Evolutionary conservation across 1,284 basidiomycete species (phyloP).

Genomic region (Ceratobasidium sp.): DNA sequence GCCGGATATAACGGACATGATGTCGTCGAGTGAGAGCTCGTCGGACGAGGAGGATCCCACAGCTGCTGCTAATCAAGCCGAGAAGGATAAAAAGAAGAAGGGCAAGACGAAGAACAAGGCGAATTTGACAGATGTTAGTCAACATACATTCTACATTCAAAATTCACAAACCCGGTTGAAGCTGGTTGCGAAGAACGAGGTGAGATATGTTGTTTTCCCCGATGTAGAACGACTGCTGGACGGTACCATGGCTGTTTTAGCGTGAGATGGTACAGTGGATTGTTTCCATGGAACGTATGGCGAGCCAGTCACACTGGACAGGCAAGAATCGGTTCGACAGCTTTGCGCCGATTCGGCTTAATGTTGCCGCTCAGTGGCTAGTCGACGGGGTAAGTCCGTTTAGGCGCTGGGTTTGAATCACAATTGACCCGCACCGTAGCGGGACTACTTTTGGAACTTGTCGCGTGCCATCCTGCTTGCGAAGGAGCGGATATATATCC

Average conservation of each 20-base stretch:
- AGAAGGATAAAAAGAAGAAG: constrained; percentile 59
- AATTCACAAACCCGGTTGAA: constrained; percentile 93
- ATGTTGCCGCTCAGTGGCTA: constrained; percentile 97
- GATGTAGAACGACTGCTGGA: neutral
- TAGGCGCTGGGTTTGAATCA: neutral
- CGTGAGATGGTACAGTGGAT: constrained; percentile 99
- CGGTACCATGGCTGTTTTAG: constrained; percentile 56
- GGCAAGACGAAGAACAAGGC: constrained; percentile 68
- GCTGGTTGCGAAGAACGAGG: constrained; percentile 89
- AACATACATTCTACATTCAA: constrained; percentile 94
- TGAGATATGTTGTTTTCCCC: constrained; percentile 53
- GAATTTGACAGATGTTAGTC: constrained; percentile 56
- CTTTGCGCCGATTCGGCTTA: constrained; percentile 92
- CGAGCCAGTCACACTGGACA: constrained; percentile 81
- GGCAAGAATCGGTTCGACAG: constrained; percentile 90
- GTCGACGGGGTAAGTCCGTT: constrained; percentile 86
- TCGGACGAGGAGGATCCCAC: constrained; percentile 50
- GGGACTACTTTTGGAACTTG: constrained; percentile 98
- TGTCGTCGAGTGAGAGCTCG: constrained; percentile 54
- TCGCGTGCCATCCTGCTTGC: constrained; percentile 92
- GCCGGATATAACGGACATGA: constrained; percentile 50
- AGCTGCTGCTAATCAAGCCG: constrained; percentile 48
- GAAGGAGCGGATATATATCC: constrained; percentile 89
- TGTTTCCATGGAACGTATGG: constrained; percentile 87
- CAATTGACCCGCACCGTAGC: constrained; percentile 58